A percentile compares a stretch with the other conserved stretches of the same genome.
phyloP scores from a whole-genome alignment of 257 asterid genomes.

The Capsicum rhomboideum region DNA sequence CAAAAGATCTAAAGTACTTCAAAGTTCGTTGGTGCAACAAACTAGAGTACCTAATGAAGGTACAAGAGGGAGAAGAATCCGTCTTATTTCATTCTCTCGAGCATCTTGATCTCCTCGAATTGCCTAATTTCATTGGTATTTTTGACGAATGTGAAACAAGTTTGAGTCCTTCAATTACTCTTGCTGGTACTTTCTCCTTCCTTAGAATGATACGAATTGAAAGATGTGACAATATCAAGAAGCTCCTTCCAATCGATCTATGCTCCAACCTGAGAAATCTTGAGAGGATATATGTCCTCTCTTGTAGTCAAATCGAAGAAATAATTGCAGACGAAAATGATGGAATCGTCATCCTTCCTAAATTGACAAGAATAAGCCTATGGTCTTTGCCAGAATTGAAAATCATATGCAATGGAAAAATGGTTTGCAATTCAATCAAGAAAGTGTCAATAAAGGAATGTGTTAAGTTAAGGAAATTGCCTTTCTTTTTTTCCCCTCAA shows the following conservation, averaged over 20 bases:
- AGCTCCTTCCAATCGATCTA: neutral
- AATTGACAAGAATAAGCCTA: neutral
- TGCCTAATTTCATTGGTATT: neutral
- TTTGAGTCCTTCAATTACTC: neutral
- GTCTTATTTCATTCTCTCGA: neutral
- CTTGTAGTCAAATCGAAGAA: neutral
- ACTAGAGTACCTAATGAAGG: constrained; percentile 4
- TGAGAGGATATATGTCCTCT: neutral
- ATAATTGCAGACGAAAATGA: neutral
- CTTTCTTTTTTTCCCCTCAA: constrained; percentile 5
- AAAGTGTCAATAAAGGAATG: constrained; percentile 7
- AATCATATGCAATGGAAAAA: constrained; percentile 5
- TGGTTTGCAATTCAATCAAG: constrained; percentile 12
- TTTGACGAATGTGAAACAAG: neutral
- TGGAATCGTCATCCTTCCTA: neutral
- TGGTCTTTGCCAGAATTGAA: constrained; percentile 11
- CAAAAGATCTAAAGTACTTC: neutral
- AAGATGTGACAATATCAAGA: neutral
- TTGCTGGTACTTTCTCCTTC: neutral
- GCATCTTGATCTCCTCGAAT: neutral
- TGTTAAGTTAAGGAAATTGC: constrained; percentile 2
- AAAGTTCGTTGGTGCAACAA: neutral
- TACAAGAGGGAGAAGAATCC: neutral
- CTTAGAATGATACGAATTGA: neutral
- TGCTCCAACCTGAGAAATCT: neutral